Percentiles rank a stretch among this genome's conserved stretches.
These are phyloP conservation scores for Prinsepia uniflora DNA, from an alignment of 306 rosid species.

Conservation along the genomic window DNA sequence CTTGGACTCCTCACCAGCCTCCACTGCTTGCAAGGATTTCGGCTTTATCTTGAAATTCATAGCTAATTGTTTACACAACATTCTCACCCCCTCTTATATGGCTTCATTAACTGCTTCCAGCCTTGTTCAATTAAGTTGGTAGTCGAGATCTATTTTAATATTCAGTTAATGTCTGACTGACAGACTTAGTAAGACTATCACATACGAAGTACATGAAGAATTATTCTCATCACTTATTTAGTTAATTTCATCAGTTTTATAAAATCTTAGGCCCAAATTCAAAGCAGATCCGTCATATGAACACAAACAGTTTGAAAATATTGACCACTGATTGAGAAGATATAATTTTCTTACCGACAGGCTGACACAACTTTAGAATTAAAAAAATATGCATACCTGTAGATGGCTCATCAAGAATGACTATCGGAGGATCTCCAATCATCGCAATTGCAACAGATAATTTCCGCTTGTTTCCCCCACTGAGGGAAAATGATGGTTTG, in stretches of 20 bases:
- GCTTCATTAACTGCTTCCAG: background rate
- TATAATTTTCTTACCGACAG: background rate
- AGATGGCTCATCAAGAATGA: slow-evolving; percentile 95
- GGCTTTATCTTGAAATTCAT: background rate
- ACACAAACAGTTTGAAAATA: background rate
- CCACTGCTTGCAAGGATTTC: background rate
- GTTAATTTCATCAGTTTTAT: background rate
- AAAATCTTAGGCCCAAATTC: background rate
- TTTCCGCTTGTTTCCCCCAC: slow-evolving; percentile 97
- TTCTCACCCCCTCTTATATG: background rate
- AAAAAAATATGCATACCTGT: slow-evolving; percentile 48
- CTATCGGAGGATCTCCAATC: slow-evolving; percentile 97
- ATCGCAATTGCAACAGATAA: slow-evolving; percentile 93
- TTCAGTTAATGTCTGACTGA: background rate
- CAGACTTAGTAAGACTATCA: background rate
- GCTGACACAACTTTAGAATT: background rate
- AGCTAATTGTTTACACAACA: background rate
- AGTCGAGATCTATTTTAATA: background rate
- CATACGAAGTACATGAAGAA: background rate
- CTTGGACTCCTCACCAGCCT: background rate
- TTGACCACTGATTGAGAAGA: background rate
- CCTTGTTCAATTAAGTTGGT: background rate
- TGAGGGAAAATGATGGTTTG: slow-evolving; percentile 85
- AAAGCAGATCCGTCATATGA: background rate
- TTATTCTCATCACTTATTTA: background rate